Evolutionary conservation across 148 eudicot genomes (phyloP), one percentile per base, ranked within the genome.

Genomic region (Hydrangea macrophylla): DNA sequence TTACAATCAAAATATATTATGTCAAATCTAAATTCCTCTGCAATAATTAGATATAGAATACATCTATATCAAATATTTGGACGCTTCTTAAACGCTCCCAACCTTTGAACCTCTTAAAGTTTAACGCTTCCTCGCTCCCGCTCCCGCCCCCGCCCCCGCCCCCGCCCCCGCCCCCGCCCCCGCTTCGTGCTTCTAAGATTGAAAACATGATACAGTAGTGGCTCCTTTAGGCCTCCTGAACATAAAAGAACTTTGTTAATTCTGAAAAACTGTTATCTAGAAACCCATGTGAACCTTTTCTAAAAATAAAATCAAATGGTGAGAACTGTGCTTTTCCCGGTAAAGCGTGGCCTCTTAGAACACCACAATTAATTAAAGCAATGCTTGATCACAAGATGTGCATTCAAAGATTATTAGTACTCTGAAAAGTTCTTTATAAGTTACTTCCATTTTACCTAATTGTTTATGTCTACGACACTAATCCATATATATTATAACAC

Each of bases 401-500:
- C 20, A 28, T 58, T 37, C 20, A 58, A 30, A 31, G n/a, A n/a
- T n/a, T n/a, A n/a, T n/a, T n/a, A 28, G 17, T 10, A 17, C 9
- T 33, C 31, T 58, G 18, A 28, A 58, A 17, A 58, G 61, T 12
- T 13, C 13, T 5, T 7, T 28, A 57, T 57, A 57, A 20, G 30
- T 28, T 33, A 57, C 35, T 51, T 12, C 35, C 23, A 6, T 1
- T 30, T 31, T 10, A 36, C 31, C 39, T 31, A 32, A 6, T 58
- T 58, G 39, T 36, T 22, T 6, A 31, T 11, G n/a, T 31, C 23
- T 58, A 8, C 9, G 39, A 5, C n/a, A 18, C 40, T 26, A 8
- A 67, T 53, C 54, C 36, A 24, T 32, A 54, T 31, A 42, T 58
- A n/a, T 64, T 39, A 55, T 64, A 32, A 23, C 42, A 32, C 11